phyloP scores from a whole-genome alignment of 2,329 filamentous ascomycete genomes.

The Neoascochyta sp. region DNA sequence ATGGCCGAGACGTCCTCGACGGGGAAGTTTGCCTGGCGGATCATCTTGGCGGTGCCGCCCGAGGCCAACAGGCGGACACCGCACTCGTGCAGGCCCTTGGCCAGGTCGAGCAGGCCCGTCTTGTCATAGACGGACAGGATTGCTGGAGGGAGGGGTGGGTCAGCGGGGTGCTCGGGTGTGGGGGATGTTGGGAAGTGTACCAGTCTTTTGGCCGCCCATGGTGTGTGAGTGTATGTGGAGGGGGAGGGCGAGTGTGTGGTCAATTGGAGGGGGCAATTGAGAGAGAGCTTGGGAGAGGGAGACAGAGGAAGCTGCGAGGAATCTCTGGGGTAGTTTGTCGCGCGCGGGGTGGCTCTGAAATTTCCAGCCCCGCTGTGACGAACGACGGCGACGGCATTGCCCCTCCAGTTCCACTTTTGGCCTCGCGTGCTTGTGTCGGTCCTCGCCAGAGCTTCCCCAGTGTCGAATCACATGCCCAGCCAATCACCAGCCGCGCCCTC shows the following conservation, averaged over 20 bases:
- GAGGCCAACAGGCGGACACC: slow-evolving; percentile 70
- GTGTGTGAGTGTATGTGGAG: slow-evolving; percentile 12
- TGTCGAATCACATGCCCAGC: too few species aligned
- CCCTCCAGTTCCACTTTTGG: too few species aligned
- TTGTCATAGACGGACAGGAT: slow-evolving; percentile 99
- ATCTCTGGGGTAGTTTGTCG: slow-evolving; percentile 17
- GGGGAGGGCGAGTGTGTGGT: slow-evolving; percentile 4
- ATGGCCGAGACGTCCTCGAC: slow-evolving; percentile 99
- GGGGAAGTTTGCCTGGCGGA: slow-evolving; percentile 89
- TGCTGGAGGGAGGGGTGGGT: too few species aligned
- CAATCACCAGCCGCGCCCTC: too few species aligned
- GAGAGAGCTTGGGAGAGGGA: slow-evolving; percentile 6
- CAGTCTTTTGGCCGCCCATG: slow-evolving; percentile 39
- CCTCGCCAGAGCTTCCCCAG: slow-evolving; percentile 9
- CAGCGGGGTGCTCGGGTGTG: too few species aligned
- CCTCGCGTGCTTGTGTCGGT: slow-evolving; percentile 11
- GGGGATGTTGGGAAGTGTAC: too few species aligned
- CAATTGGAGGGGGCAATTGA: slow-evolving; percentile 12
- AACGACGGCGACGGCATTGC: too few species aligned
- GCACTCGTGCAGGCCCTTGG: slow-evolving; percentile 38
- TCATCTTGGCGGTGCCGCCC: slow-evolving; percentile 92
- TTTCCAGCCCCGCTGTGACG: slow-evolving; percentile 23
- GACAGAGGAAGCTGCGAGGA: slow-evolving; percentile 6
- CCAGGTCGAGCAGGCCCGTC: slow-evolving; percentile 57
- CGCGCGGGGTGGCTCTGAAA: slow-evolving; percentile 17